These are phyloP conservation scores for Dysphania ambrosioides DNA, from an alignment of 148 eudicot genomes.

Conservation along the genomic window DNA sequence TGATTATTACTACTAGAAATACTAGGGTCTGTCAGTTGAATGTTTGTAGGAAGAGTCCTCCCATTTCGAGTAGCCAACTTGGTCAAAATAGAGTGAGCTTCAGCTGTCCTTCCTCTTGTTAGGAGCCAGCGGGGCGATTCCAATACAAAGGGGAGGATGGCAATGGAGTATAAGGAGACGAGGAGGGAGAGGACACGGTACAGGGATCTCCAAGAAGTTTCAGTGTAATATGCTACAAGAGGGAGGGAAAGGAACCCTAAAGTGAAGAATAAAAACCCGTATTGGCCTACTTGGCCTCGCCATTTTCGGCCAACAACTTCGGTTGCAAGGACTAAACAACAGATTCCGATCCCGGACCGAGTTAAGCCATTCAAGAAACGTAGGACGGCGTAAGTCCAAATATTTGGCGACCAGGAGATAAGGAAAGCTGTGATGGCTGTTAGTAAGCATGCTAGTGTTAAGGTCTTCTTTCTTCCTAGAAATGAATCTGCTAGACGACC, in stretches of 20 bases:
- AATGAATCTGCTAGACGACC: slow-evolving; percentile 46
- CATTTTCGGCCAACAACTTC: slow-evolving; percentile 49
- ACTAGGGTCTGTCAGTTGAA: slow-evolving; percentile 16
- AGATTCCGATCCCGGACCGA: slow-evolving; percentile 46
- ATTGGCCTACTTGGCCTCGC: slow-evolving; percentile 53
- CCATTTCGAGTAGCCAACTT: slow-evolving; percentile 29
- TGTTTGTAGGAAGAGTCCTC: slow-evolving; percentile 14
- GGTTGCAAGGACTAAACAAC: slow-evolving; percentile 45
- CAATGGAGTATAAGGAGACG: slow-evolving; percentile 31
- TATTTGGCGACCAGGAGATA: slow-evolving; percentile 47
- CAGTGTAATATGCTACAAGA: slow-evolving; percentile 37
- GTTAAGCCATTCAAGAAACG: slow-evolving; percentile 46
- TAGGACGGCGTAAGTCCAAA: slow-evolving; percentile 39
- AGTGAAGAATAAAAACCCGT: slow-evolving; percentile 54
- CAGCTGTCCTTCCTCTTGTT: slow-evolving; percentile 34
- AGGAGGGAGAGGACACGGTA: slow-evolving; percentile 32
- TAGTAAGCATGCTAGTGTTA: slow-evolving; percentile 44
- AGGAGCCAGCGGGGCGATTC: slow-evolving; percentile 67
- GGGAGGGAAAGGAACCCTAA: slow-evolving; percentile 48
- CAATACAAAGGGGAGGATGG: slow-evolving; percentile 37
- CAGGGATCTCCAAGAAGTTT: slow-evolving; percentile 41
- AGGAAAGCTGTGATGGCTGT: slow-evolving; percentile 33
- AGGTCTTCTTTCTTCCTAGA: slow-evolving; percentile 48
- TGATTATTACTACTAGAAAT: background rate
- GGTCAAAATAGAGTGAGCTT: slow-evolving; percentile 32